phyloP scores from a whole-genome alignment of 495 filamentous ascomycete species.

The Penicillium mononematosum region DNA sequence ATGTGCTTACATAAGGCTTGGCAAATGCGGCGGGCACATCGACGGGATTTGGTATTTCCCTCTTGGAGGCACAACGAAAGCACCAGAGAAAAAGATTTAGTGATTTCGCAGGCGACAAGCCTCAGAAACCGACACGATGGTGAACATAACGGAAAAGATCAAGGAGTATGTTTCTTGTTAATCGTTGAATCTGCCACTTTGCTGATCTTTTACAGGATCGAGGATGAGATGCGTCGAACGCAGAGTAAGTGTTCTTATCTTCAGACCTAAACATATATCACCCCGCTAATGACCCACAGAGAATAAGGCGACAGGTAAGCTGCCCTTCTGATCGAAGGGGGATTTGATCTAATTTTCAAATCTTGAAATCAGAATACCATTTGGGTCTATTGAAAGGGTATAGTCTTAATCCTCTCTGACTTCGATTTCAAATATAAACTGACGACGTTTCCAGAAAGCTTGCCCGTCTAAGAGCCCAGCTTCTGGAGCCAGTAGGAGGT shows the following conservation, averaged over 20 bases:
- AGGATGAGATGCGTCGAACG: slow-evolving; percentile 98
- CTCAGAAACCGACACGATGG: slow-evolving; percentile 69
- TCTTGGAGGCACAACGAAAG: slow-evolving; percentile 5
- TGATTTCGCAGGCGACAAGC: slow-evolving; percentile 27
- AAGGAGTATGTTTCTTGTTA: slow-evolving; percentile 69
- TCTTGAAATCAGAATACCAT: slow-evolving; percentile 75
- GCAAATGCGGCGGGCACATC: neutral
- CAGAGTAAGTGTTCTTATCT: slow-evolving; percentile 65
- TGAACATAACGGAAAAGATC: slow-evolving; percentile 99
- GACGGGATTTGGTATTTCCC: slow-evolving; percentile 31
- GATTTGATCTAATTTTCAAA: slow-evolving; percentile 20
- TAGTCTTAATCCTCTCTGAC: slow-evolving; percentile 2
- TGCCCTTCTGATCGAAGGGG: neutral
- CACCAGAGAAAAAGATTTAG: slow-evolving; percentile 6
- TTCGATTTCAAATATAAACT: neutral
- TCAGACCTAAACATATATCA: slow-evolving; percentile 22
- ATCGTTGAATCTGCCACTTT: slow-evolving; percentile 10
- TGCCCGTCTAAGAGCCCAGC: slow-evolving; percentile 88
- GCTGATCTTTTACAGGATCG: slow-evolving; percentile 65
- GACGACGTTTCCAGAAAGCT: slow-evolving; percentile 67
- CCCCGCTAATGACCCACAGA: slow-evolving; percentile 59
- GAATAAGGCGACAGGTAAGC: slow-evolving; percentile 95
- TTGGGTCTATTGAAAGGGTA: slow-evolving; percentile 97
- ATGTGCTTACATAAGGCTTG: slow-evolving; percentile 27
- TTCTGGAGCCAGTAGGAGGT: slow-evolving; percentile 86